These are phyloP conservation scores for Microsporum ferrugineum DNA, from an alignment of 2,329 filamentous ascomycete species.

Conservation along the genomic window DNA sequence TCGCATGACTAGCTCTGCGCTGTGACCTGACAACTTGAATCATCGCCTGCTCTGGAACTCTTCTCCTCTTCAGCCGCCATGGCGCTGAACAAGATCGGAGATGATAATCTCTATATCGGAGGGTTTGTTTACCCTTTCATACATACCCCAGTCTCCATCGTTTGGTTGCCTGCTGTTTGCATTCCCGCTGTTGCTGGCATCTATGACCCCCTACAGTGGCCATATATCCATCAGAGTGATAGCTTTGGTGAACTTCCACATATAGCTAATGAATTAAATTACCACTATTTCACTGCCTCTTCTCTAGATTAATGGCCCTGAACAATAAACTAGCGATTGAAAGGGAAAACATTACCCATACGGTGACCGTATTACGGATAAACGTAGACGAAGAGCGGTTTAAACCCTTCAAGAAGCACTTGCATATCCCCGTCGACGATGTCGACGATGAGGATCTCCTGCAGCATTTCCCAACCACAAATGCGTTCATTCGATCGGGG, in stretches of 20 bases:
- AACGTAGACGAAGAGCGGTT: conserved; percentile 46
- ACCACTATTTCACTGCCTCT: background rate
- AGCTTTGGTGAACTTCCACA: background rate
- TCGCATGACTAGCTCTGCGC: background rate
- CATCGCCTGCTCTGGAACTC: background rate
- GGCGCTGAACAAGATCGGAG: conserved; percentile 54
- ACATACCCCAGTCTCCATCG: background rate
- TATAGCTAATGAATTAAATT: background rate
- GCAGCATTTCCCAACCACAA: conserved; percentile 63
- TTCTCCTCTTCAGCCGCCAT: conserved; percentile 15
- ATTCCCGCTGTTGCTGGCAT: background rate
- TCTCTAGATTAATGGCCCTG: conserved; percentile 62
- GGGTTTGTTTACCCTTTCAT: conserved; percentile 44
- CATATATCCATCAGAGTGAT: too few relatives aligned
- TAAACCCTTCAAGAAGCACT: conserved; percentile 59
- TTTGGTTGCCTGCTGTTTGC: background rate
- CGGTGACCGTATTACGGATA: conserved; percentile 69
- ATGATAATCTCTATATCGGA: conserved; percentile 64
- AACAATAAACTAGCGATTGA: conserved; percentile 58
- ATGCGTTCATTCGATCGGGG: conserved; percentile 71
- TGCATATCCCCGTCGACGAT: conserved; percentile 78
- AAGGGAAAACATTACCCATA: conserved; percentile 70
- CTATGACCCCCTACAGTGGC: background rate
- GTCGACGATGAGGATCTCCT: conserved; percentile 80
- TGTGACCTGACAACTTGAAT: background rate